Evolutionary conservation across 768 basidiomycete species (phyloP).

Genomic region (Leccinum fibrillosum): DNA sequence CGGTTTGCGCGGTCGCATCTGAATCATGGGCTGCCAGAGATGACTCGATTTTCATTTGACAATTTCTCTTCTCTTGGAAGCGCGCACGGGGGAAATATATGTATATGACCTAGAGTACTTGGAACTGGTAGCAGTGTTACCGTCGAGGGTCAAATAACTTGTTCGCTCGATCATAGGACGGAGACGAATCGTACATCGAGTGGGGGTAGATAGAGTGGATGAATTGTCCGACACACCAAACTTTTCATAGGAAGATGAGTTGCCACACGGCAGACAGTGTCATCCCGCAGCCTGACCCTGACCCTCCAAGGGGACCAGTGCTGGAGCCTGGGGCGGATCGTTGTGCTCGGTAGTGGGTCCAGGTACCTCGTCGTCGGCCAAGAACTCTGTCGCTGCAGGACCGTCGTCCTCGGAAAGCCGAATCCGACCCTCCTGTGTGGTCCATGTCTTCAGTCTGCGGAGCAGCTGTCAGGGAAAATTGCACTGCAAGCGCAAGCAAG

Average conservation of each 20-base stretch:
- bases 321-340: slow-evolving; percentile 21
- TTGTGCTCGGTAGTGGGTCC: slow-evolving; percentile 32
- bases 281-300: not conserved
- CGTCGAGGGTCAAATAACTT: not conserved
- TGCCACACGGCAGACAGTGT: not conserved
- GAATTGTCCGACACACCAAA: not conserved
- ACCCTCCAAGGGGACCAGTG: slow-evolving; percentile 6
- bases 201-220: not conserved
- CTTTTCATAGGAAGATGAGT: not conserved
- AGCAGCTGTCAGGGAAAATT: not conserved
- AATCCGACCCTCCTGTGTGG: slow-evolving; percentile 52
- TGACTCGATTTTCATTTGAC: not conserved
- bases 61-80: not conserved
- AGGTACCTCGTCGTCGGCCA: slow-evolving; percentile 52
- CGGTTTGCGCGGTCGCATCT: too few species aligned
- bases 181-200: slow-evolving; percentile 1
- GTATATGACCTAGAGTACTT: not conserved
- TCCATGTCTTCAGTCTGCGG: slow-evolving; percentile 56
- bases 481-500: not conserved
- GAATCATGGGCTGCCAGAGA: not conserved
- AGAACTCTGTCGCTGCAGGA: slow-evolving; percentile 63
- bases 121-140: not conserved
- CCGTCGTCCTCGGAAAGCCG: slow-evolving; percentile 70
- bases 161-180: not conserved
- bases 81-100: not conserved